A percentile compares a stretch with the other conserved stretches of the same genome.
Conservation (phyloP, 2,329 filamentous ascomycete genomes). For the Herpotrichia juniperi region DNA sequence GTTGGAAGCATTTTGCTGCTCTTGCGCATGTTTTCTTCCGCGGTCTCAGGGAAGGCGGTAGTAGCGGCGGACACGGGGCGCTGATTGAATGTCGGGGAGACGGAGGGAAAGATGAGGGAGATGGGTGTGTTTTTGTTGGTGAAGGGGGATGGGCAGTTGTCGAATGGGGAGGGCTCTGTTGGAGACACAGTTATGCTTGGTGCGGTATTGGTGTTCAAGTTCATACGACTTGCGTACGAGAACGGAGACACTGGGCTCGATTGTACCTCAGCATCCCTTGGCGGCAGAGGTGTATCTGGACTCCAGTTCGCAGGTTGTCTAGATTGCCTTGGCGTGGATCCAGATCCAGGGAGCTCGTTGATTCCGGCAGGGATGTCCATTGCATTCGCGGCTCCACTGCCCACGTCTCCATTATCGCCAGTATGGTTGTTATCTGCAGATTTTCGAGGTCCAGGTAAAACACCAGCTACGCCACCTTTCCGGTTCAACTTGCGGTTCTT, state of each 20-base stretch:
- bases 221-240: too few relatives aligned
- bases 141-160: not conserved
- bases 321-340: too few relatives aligned
- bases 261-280: too few relatives aligned
- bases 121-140: not conserved
- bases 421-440: not conserved
- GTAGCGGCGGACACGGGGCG: not conserved
- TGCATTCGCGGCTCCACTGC: not conserved
- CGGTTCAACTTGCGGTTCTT: not conserved
- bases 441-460: not conserved
- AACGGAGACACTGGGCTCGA: too few relatives aligned
- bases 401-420: not conserved
- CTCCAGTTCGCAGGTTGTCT: too few relatives aligned
- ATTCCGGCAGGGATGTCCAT: not conserved
- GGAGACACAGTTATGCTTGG: too few relatives aligned
- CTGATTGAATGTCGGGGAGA: not conserved
- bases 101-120: not conserved
- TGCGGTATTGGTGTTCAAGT: too few relatives aligned
- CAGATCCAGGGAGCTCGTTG: too few relatives aligned
- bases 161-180: too few relatives aligned
- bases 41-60: not conserved
- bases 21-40: constrained; percentile 2
- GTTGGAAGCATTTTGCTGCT: constrained; percentile 9
- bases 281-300: too few relatives aligned
- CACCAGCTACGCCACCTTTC: not conserved